phyloP scores from a whole-genome alignment of 768 basidiomycete genomes.

The Tubosaeta sp. region DNA sequence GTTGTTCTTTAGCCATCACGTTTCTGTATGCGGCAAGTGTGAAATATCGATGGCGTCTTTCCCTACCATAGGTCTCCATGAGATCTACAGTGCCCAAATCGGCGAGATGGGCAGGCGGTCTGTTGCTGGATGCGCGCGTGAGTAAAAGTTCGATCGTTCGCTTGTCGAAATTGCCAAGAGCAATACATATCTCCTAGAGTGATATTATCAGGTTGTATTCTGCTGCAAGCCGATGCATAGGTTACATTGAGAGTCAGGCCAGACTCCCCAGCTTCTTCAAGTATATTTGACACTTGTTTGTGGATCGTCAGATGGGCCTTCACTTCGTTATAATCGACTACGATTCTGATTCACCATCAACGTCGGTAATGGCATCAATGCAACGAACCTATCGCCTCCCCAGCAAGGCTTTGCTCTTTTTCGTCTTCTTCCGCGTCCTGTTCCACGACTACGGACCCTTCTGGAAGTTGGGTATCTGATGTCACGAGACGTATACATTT shows the following conservation, averaged over 20 bases:
- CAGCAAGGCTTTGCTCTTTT: conserved; percentile 26
- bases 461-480: conserved; percentile 34
- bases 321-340: conserved; percentile 37
- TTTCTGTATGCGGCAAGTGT: conserved; percentile 64
- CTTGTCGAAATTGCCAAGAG: conserved; percentile 68
- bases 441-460: conserved; percentile 32
- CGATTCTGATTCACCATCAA: conserved; percentile 1
- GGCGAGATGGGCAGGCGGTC: conserved; percentile 65
- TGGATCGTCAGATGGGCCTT: conserved; percentile 69
- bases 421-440: conserved; percentile 42
- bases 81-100: conserved; percentile 67
- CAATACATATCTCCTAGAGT: conserved; percentile 55
- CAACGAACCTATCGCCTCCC: conserved; percentile 32
- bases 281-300: conserved; percentile 70
- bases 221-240: not conserved
- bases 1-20: conserved; percentile 59
- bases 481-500: conserved; percentile 66
- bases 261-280: conserved; percentile 60
- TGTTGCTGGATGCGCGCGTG: conserved; percentile 57
- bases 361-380: not conserved
- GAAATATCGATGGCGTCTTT: conserved; percentile 84
- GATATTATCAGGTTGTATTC: conserved; percentile 7
- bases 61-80: conserved; percentile 80
- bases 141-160: conserved; percentile 83
- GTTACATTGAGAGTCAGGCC: conserved; percentile 73